Base-by-base conservation (phyloP, 805 yeast species). In the Starmerella davenportii region DNA sequence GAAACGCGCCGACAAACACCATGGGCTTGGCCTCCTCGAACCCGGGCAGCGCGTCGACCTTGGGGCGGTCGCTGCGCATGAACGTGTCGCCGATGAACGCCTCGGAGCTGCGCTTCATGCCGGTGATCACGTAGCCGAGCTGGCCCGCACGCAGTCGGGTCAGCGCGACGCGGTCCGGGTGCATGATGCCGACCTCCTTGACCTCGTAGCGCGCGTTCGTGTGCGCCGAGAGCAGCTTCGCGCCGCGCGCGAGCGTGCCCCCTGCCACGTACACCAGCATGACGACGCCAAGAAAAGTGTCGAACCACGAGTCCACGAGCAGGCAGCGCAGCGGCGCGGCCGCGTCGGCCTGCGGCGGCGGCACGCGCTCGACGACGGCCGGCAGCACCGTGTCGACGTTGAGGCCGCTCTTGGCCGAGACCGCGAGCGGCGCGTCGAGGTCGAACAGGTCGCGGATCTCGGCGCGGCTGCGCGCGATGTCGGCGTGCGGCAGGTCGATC, bases 1-100 rank as follows among this genome's bases (percentile, higher is more conserved):
- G 96, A 50, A 82, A 87, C 0, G 96, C 98, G 13, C 96, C 96
- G 36, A 87, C 92, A 56, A 87, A 90, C 7, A 87, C 96, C 96
- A 90, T 90, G 1, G 96, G 95, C 57, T 90, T 85, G 1, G 93
- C 85, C 51, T 82, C 95, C 58, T 85, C 95, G 56, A 87, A 90
- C 1, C 96, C 96, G 1, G 92, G 94, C 20, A 87, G 64, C 1
- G 95, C 76, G 45, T 75, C 80, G 2, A 79, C 74, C 3, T 39
- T 42, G 25, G 65, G 66, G 18, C 58, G 53, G 4, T 77, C 78
- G 14, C 48, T 47, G 2, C 48, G 49, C 67, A 72, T 71, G 45
- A 82, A 68, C 0, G 98, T 87, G 54, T 87, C 98, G 25, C 98
- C 98, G 41, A 84, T 76, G 51, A 74, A 68, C 0, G 94, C 95